A percentile compares a stretch with the other conserved stretches of the same genome.
Conservation (phyloP, 2,329 filamentous ascomycete species). For the Fusarium pseudonygamai region DNA sequence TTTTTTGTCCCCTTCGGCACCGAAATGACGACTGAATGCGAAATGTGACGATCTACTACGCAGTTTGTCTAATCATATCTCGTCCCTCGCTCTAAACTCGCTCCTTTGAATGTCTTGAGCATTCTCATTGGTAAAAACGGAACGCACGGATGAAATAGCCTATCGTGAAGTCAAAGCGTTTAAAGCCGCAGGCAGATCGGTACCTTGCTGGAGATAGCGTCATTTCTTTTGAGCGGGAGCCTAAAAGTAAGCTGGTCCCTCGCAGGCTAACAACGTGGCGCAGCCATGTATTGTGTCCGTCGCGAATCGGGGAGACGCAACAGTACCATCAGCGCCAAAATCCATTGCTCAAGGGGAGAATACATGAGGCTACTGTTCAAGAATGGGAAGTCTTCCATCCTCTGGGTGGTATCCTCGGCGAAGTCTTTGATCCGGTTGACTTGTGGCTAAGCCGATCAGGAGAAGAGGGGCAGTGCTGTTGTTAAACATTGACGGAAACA, state of each 20-base stretch:
- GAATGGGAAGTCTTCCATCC: not conserved
- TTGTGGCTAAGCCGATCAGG: not conserved
- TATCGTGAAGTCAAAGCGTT: not conserved
- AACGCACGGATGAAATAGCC: not conserved
- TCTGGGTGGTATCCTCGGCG: not conserved
- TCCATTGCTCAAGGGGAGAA: not conserved
- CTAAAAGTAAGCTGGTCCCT: not conserved
- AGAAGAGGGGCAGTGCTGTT: not conserved
- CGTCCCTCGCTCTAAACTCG: not conserved
- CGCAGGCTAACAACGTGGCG: not conserved
- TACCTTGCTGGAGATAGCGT: not conserved
- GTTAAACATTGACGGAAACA: not conserved
- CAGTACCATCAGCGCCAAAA: accelerated
- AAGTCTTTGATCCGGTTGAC: not conserved
- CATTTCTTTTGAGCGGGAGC: not conserved
- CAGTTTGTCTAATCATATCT: not conserved
- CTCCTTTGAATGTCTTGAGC: not conserved
- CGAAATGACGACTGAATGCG: not conserved
- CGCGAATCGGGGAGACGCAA: not conserved
- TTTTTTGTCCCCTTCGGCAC: not conserved
- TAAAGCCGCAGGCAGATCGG: not conserved
- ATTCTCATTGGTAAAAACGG: not conserved
- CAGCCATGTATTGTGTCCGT: accelerated
- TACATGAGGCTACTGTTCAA: not conserved
- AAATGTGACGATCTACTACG: not conserved